phyloP scores from a whole-genome alignment of 768 basidiomycete genomes.

The Ramaria sp. region DNA sequence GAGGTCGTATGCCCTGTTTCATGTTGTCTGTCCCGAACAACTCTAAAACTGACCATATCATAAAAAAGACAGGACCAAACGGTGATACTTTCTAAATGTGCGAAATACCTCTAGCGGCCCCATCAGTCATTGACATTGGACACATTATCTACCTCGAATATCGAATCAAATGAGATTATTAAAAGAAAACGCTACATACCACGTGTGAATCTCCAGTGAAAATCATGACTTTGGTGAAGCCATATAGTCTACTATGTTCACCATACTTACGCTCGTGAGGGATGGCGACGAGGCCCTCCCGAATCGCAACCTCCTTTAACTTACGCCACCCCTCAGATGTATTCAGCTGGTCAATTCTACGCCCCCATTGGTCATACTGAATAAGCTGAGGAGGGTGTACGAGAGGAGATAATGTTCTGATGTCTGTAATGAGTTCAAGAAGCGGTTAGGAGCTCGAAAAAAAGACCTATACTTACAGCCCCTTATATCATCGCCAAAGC shows the following conservation, averaged over 20 bases:
- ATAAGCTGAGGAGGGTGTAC: constrained; percentile 40
- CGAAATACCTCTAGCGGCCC: constrained; percentile 44
- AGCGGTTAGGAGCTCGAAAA: background rate
- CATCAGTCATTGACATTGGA: constrained; percentile 74
- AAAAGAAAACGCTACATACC: constrained; percentile 23
- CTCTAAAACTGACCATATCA: constrained; percentile 62
- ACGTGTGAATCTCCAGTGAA: constrained; percentile 55
- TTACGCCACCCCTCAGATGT: constrained; percentile 67
- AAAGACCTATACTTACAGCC: constrained; percentile 21
- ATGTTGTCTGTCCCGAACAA: constrained; percentile 47
- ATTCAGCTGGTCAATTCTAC: constrained; percentile 49
- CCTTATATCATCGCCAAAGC: constrained; percentile 31
- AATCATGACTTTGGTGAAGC: constrained; percentile 54
- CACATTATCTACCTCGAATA: constrained; percentile 66
- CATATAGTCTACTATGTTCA: constrained; percentile 50
- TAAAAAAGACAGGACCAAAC: background rate
- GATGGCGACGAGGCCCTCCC: constrained; percentile 56
- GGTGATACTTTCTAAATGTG: background rate
- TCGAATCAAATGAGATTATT: background rate
- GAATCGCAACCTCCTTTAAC: constrained; percentile 49
- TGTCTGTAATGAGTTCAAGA: constrained; percentile 24
- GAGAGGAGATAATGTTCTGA: constrained; percentile 36
- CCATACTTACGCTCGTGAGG: constrained; percentile 54
- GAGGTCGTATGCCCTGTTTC: constrained; percentile 46
- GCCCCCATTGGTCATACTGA: constrained; percentile 71